A percentile compares a stretch with the other conserved stretches of the same genome.
Conservation (phyloP, 352 stramenopile species). For the Phytophthora hybrid region DNA sequence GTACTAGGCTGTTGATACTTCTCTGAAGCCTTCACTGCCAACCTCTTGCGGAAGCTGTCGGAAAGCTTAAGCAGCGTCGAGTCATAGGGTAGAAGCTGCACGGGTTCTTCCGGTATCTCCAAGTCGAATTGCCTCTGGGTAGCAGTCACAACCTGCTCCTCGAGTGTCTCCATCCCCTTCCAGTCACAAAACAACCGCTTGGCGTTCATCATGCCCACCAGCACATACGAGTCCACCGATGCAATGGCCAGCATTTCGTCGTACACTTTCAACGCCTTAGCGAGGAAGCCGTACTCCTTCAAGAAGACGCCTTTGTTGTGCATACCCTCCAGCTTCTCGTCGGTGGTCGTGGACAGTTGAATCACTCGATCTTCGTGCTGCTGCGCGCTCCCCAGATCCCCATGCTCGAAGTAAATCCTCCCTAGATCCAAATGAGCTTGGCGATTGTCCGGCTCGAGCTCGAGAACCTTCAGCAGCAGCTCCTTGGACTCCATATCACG, state of each 20-base stretch:
- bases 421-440: slow-evolving; percentile 66
- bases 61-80: slow-evolving; percentile 67
- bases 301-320: slow-evolving; percentile 85
- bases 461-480: slow-evolving; percentile 50
- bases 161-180: slow-evolving; percentile 54
- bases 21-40: slow-evolving; percentile 46
- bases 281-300: slow-evolving; percentile 50
- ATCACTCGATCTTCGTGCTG: slow-evolving; percentile 59
- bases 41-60: slow-evolving; percentile 51
- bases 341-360: slow-evolving; percentile 7
- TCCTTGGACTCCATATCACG: slow-evolving; percentile 45
- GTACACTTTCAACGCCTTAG: slow-evolving; percentile 53
- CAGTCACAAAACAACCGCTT: slow-evolving; percentile 71
- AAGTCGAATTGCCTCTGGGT: slow-evolving; percentile 32
- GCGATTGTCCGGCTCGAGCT: slow-evolving; percentile 49
- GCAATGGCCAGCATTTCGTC: slow-evolving; percentile 49
- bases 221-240: slow-evolving; percentile 41
- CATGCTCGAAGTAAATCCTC: slow-evolving; percentile 58
- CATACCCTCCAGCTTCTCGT: slow-evolving; percentile 42
- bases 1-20: slow-evolving; percentile 49
- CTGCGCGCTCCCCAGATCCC: slow-evolving; percentile 49
- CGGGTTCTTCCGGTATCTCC: neutral
- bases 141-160: slow-evolving; percentile 49
- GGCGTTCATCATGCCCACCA: slow-evolving; percentile 62
- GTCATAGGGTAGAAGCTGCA: slow-evolving; percentile 72